Evolutionary conservation across 2,329 filamentous ascomycete genomes (phyloP).

Genomic region (Elsinoe perseae): DNA sequence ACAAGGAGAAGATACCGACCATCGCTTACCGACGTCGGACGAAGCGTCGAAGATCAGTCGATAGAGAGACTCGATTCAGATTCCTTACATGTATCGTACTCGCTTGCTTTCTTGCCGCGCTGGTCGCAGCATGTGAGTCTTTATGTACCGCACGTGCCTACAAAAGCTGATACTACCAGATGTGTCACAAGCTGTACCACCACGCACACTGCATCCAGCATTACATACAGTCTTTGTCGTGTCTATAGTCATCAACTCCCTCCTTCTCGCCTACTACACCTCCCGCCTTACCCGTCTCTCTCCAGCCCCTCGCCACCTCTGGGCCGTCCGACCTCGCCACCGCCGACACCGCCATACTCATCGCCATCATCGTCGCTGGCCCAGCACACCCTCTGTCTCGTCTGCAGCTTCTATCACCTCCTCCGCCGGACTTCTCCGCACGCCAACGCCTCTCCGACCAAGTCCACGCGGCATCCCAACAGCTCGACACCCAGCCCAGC

Average conservation of each 20-base stretch:
- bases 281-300: background rate
- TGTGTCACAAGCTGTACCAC: background rate
- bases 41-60: background rate
- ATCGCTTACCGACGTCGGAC: conserved; percentile 5
- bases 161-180: background rate
- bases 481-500: background rate
- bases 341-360: background rate
- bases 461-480: background rate
- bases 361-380: conserved; percentile 4
- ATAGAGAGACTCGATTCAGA: background rate
- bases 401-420: conserved; percentile 7
- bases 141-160: background rate
- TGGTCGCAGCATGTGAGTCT: conserved; percentile 7
- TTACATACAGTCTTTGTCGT: conserved; percentile 1
- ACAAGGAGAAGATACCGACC: background rate
- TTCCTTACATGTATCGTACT: conserved; percentile 2
- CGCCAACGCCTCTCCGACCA: background rate
- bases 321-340: background rate
- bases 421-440: conserved; percentile 1
- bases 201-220: background rate
- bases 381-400: background rate
- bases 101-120: background rate
- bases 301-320: background rate
- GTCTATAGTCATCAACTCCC: background rate
- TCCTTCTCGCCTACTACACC: conserved; percentile 7